phyloP scores from a whole-genome alignment of 441 rosid genomes.

The Pelargonium australe region DNA sequence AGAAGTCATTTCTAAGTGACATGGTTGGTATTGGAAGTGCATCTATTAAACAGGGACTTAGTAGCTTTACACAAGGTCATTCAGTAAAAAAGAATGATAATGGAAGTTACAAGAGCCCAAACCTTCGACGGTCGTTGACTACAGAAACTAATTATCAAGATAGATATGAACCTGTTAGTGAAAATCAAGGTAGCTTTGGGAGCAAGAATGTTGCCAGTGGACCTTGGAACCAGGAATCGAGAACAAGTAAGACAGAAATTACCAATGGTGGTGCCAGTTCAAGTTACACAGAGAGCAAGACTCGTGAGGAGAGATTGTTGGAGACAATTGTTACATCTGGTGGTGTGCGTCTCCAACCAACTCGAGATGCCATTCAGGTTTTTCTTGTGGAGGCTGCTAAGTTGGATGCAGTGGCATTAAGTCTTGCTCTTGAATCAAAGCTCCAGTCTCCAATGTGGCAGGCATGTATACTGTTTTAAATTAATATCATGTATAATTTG shows the following conservation, averaged over 20 bases:
- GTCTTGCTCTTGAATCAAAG: constrained; percentile 74
- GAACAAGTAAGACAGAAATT: constrained; percentile 32
- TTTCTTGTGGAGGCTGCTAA: constrained; percentile 81
- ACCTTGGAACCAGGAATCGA: constrained; percentile 53
- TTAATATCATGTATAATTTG: constrained; percentile 4
- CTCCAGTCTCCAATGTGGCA: constrained; percentile 91
- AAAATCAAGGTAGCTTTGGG: constrained; percentile 41
- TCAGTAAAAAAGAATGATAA: constrained; percentile 58
- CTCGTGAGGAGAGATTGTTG: constrained; percentile 80
- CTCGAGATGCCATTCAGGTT: constrained; percentile 82
- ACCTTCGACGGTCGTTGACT: constrained; percentile 82
- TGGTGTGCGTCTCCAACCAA: constrained; percentile 92
- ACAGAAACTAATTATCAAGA: constrained; percentile 55
- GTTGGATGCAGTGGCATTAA: constrained; percentile 63
- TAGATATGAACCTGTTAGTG: constrained; percentile 65
- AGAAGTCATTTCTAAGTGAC: constrained; percentile 87
- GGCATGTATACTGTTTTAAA: constrained; percentile 36
- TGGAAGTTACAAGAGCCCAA: constrained; percentile 82
- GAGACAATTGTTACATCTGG: constrained; percentile 92
- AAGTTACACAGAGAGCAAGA: constrained; percentile 49
- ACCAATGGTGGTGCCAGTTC: constrained; percentile 47
- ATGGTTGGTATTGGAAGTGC: constrained; percentile 93
- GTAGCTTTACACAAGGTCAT: constrained; percentile 71
- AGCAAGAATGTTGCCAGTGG: constrained; percentile 42
- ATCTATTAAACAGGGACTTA: constrained; percentile 87